Conservation (phyloP, 169 alveolate genomes). For the Plasmodium adleri region DNA sequence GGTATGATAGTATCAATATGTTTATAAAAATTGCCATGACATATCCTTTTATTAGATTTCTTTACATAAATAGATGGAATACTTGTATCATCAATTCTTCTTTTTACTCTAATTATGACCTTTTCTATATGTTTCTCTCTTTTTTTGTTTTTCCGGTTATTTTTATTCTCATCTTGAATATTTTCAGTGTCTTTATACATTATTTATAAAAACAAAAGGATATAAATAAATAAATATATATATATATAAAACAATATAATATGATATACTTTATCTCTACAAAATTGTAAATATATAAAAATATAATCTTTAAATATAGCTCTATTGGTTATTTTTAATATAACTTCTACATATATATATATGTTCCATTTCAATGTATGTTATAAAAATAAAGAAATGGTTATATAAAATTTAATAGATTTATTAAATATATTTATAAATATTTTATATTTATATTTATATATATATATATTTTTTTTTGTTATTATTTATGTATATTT, state of each 20-base stretch:
- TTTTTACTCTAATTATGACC: conserved; percentile 69
- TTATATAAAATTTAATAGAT: too few relatives aligned
- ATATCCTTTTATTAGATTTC: conserved; percentile 64
- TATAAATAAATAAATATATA: not conserved
- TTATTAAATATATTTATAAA: too few relatives aligned
- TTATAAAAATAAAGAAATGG: too few relatives aligned
- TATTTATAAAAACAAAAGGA: not conserved
- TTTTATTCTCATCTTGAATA: not conserved
- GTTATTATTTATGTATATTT: conserved; percentile 26
- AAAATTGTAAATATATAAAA: too few relatives aligned
- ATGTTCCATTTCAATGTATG: not conserved
- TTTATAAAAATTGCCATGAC: conserved; percentile 60
- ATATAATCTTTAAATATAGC: too few relatives aligned
- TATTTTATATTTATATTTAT: too few relatives aligned
- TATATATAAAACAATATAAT: not conserved
- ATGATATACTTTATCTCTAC: too few relatives aligned
- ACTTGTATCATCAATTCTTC: conserved; percentile 65
- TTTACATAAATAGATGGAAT: conserved; percentile 68
- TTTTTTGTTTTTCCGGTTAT: not conserved
- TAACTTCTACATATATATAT: not conserved
- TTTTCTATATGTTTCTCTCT: conserved; percentile 11
- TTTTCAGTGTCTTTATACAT: conserved; percentile 51
- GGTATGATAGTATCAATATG: conserved; percentile 54
- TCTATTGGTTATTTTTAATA: too few relatives aligned
- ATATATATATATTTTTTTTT: too few relatives aligned